Evolutionary conservation across 805 yeast species (phyloP).

Genomic region (Tetrapisispora pingtungensis): DNA sequence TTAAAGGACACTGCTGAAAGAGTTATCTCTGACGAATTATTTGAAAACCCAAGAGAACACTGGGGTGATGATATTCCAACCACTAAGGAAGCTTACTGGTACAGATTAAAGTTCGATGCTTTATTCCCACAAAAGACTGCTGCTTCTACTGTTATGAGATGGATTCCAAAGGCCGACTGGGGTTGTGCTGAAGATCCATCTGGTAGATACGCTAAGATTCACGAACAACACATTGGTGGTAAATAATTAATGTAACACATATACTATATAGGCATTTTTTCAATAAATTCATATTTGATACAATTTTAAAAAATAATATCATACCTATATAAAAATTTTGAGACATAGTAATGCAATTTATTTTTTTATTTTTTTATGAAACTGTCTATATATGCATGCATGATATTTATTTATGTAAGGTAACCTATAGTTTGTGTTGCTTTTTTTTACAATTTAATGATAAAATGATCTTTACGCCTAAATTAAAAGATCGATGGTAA

Average conservation of each 20-base stretch:
- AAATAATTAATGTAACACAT: slow-evolving; percentile 1
- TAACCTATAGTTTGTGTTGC: too few relatives aligned
- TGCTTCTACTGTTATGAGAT: slow-evolving; percentile 94
- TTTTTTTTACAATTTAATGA: too few relatives aligned
- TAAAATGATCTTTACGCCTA: too few relatives aligned
- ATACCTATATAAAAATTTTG: background rate
- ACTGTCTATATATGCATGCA: background rate
- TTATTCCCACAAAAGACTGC: slow-evolving; percentile 86
- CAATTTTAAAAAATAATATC: too few relatives aligned
- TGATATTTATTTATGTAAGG: too few relatives aligned
- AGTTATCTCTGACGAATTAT: slow-evolving; percentile 78
- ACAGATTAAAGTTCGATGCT: slow-evolving; percentile 92
- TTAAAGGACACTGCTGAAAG: slow-evolving; percentile 91
- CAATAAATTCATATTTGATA: background rate
- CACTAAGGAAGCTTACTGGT: slow-evolving; percentile 99
- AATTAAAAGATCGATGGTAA: too few relatives aligned
- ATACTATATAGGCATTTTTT: background rate
- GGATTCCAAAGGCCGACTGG: slow-evolving; percentile 99
- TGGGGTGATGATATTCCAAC: slow-evolving; percentile 96
- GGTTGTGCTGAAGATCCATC: slow-evolving; percentile 99
- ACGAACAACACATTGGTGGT: slow-evolving; percentile 50
- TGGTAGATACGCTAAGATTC: slow-evolving; percentile 91
- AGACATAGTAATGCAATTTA: background rate
- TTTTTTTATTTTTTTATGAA: background rate
- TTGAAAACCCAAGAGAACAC: slow-evolving; percentile 82